Conservation (phyloP, 768 basidiomycete species). For the Mycena albidolilacea region DNA sequence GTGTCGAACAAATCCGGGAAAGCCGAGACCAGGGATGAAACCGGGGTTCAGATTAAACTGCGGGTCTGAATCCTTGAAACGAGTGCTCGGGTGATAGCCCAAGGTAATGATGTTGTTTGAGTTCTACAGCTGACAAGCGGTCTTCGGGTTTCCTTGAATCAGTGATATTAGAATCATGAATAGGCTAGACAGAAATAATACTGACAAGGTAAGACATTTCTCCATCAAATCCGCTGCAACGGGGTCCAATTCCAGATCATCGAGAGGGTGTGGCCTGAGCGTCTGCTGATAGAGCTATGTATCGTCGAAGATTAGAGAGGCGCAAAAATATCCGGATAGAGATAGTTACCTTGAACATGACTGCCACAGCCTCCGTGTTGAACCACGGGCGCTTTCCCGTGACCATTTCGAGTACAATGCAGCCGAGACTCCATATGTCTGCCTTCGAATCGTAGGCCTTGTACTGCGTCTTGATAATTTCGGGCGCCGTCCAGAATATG, state of each 20-base stretch:
- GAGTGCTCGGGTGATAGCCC: slow-evolving; percentile 2
- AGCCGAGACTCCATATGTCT: slow-evolving; percentile 88
- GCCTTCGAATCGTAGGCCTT: slow-evolving; percentile 79
- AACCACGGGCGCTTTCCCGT: slow-evolving; percentile 83
- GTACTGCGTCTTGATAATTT: slow-evolving; percentile 55
- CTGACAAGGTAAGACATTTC: slow-evolving; percentile 39
- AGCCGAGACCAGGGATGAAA: slow-evolving; percentile 22
- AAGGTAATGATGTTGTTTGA: slow-evolving; percentile 26
- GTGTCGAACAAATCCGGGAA: not conserved
- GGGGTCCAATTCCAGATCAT: slow-evolving; percentile 14
- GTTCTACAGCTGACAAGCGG: slow-evolving; percentile 28
- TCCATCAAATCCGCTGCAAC: slow-evolving; percentile 32
- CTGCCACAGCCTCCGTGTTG: slow-evolving; percentile 75
- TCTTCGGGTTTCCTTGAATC: slow-evolving; percentile 29
- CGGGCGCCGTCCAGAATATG: slow-evolving; percentile 87
- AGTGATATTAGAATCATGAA: slow-evolving; percentile 17
- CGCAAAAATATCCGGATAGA: slow-evolving; percentile 2
- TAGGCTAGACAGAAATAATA: slow-evolving; percentile 6
- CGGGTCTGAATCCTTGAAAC: slow-evolving; percentile 2
- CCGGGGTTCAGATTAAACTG: not conserved
- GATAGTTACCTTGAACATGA: slow-evolving; percentile 75
- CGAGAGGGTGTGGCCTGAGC: slow-evolving; percentile 21
- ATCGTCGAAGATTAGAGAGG: slow-evolving; percentile 14
- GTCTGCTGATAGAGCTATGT: slow-evolving; percentile 38
- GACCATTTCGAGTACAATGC: slow-evolving; percentile 87